Evolutionary conservation across 345 rosid genomes (phyloP).

Genomic region (Cochlearia excelsa): DNA sequence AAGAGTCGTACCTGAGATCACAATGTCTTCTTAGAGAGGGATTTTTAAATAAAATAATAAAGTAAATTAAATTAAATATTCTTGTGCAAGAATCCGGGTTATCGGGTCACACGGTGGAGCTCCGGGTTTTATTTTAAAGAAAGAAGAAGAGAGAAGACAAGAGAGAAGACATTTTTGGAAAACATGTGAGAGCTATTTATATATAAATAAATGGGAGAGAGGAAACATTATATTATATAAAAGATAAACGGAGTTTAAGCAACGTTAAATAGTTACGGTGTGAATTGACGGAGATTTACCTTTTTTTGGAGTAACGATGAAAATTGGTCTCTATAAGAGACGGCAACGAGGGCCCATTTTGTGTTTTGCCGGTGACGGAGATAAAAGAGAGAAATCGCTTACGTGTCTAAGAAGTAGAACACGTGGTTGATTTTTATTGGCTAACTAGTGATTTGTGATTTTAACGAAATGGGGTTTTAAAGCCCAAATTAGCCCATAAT

Average conservation of each 20-base stretch:
- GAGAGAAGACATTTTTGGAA: too few relatives aligned
- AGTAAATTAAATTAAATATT: neutral
- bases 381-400: conserved; percentile 24
- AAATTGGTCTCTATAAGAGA: conserved; percentile 36
- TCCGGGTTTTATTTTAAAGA: conserved; percentile 12
- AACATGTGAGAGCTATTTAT: too few relatives aligned
- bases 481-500: too few relatives aligned
- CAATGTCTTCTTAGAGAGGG: conserved; percentile 14
- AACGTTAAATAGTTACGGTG: conserved; percentile 17
- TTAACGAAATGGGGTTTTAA: too few relatives aligned
- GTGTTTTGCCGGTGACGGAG: conserved; percentile 38
- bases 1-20: conserved; percentile 21
- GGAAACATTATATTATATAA: too few relatives aligned
- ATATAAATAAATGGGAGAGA: conserved; percentile 9
- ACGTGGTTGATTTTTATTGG: conserved; percentile 24
- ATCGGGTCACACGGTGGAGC: conserved; percentile 21
- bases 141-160: conserved; percentile 16
- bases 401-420: conserved; percentile 32
- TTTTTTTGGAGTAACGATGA: conserved; percentile 30
- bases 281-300: conserved; percentile 33
- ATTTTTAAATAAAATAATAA: neutral
- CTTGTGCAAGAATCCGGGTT: conserved; percentile 5
- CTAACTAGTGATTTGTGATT: neutral
- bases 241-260: conserved; percentile 19
- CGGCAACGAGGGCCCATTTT: conserved; percentile 36